These are phyloP conservation scores for Porphyrellus cyaneotinctus DNA, from an alignment of 768 basidiomycete genomes.

Conservation along the genomic window DNA sequence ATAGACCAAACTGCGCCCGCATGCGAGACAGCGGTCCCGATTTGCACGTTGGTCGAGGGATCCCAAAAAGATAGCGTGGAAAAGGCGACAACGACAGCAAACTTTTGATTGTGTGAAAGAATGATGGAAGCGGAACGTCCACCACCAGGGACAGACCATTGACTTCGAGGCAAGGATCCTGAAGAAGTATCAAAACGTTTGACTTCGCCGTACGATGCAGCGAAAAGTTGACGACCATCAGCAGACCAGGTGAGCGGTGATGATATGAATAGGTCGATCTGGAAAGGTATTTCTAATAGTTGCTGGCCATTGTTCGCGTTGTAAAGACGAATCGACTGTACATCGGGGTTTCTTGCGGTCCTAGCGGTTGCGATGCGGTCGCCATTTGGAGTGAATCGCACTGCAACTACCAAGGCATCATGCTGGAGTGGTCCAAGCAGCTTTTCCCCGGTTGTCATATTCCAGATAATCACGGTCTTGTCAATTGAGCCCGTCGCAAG, in stretches of 20 bases:
- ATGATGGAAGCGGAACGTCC: neutral
- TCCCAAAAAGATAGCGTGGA: neutral
- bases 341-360: neutral
- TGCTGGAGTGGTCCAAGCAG: no score
- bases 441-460: neutral
- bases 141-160: neutral
- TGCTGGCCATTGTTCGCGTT: neutral
- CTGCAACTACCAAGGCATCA: neutral
- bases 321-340: constrained; percentile 4
- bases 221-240: constrained; percentile 3
- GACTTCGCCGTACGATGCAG: neutral
- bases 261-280: neutral
- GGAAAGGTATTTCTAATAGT: constrained; percentile 1
- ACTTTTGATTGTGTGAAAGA: neutral
- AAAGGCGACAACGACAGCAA: neutral
- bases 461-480: neutral
- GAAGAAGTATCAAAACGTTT: constrained; percentile 3
- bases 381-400: neutral
- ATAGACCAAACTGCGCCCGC: neutral
- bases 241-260: constrained; percentile 1
- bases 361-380: neutral
- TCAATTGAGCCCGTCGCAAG: neutral
- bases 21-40: neutral
- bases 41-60: neutral
- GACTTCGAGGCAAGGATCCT: neutral